Percentiles rank a stretch among this genome's conserved stretches.
phyloP scores from a whole-genome alignment of 2,329 filamentous ascomycete genomes.

The Xylariales sp. region DNA sequence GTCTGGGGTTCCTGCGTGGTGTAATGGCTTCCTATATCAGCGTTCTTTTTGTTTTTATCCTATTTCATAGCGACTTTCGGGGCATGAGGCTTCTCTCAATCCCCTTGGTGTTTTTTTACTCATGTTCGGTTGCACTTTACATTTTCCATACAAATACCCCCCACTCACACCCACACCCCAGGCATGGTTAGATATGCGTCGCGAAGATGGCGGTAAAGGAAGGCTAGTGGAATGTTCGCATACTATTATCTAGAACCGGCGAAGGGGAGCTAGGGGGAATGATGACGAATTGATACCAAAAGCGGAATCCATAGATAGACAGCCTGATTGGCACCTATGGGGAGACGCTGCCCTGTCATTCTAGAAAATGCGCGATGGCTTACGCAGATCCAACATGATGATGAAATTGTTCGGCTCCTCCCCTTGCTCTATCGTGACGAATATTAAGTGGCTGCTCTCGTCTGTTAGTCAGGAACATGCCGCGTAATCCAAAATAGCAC shows the following conservation, averaged over 20 bases:
- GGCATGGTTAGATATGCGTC: not conserved
- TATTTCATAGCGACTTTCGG: not conserved
- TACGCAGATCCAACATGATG: conserved; percentile 11
- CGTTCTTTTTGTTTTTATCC: not conserved
- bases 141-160: not conserved
- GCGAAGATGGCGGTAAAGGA: not conserved
- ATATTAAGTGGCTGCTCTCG: not conserved
- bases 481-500: not conserved
- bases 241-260: not conserved
- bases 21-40: not conserved
- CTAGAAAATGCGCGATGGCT: conserved; percentile 16
- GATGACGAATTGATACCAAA: conserved; percentile 8
- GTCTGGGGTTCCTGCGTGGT: not conserved
- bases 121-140: conserved; percentile 1
- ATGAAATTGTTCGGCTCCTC: conserved; percentile 2
- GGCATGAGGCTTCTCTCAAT: not conserved
- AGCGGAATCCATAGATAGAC: not conserved
- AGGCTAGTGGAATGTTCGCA: not conserved
- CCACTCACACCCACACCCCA: not conserved
- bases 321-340: not conserved
- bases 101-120: not conserved
- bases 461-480: not conserved
- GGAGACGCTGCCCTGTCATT: not conserved
- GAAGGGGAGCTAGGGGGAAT: not conserved
- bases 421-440: conserved; percentile 5